These are phyloP conservation scores for Senecio squalidus DNA, from an alignment of 140 eudicot genomes.

Conservation along the genomic window DNA sequence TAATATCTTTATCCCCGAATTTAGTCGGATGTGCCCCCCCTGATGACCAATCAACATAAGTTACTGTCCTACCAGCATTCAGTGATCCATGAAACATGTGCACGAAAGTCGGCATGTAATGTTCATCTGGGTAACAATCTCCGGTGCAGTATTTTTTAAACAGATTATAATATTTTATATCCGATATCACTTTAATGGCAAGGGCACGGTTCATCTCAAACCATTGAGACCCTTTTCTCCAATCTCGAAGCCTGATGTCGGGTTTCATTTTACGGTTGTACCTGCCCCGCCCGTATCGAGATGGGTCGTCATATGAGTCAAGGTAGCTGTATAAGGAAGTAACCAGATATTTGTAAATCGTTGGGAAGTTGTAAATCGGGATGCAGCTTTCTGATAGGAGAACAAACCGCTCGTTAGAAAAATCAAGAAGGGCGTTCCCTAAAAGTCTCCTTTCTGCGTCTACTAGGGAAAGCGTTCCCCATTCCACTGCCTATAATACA, in stretches of 20 bases:
- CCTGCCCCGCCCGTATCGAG: constrained; percentile 78
- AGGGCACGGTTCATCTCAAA: constrained; percentile 63
- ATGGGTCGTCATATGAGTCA: constrained; percentile 64
- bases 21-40: constrained; percentile 71
- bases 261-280: constrained; percentile 68
- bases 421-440: constrained; percentile 83
- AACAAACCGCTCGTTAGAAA: constrained; percentile 80
- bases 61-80: constrained; percentile 66
- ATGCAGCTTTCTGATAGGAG: constrained; percentile 92
- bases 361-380: constrained; percentile 74
- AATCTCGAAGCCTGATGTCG: constrained; percentile 46
- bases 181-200: constrained; percentile 53
- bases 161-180: constrained; percentile 60
- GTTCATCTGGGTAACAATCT: constrained; percentile 85
- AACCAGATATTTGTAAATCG: constrained; percentile 56
- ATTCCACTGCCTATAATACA: constrained; percentile 44
- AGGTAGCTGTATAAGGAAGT: constrained; percentile 62
- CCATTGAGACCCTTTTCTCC: constrained; percentile 98
- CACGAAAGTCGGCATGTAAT: constrained; percentile 69
- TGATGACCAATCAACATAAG: constrained; percentile 76
- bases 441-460: constrained; percentile 85
- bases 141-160: constrained; percentile 62
- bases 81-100: constrained; percentile 49
- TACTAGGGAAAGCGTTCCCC: constrained; percentile 69
- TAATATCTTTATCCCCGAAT: constrained; percentile 47